Evolutionary conservation across 108 stramenopile genomes (phyloP).

Genomic region (Aurantiochytrium sp.): DNA sequence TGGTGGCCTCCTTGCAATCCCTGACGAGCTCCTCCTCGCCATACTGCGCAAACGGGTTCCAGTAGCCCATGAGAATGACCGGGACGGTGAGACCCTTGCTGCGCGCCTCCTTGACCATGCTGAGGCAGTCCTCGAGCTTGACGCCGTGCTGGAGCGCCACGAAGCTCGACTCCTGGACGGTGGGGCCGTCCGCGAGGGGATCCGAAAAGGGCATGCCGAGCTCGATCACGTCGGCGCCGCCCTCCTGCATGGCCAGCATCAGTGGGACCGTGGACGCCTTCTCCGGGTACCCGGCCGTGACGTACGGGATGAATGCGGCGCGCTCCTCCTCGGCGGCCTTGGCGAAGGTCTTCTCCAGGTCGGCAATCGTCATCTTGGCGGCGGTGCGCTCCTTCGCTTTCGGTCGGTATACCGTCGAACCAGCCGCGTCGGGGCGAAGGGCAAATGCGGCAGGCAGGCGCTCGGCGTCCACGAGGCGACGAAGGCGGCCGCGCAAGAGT

Average conservation of each 20-base stretch:
- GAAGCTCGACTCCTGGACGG: slow-evolving; percentile 88
- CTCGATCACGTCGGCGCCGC: slow-evolving; percentile 90
- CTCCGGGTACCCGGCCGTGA: slow-evolving; percentile 50
- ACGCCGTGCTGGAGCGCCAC: slow-evolving; percentile 83
- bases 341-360: slow-evolving; percentile 27
- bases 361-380: not conserved
- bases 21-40: slow-evolving; percentile 79
- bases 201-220: slow-evolving; percentile 97
- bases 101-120: slow-evolving; percentile 76
- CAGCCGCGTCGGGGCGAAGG: not conserved
- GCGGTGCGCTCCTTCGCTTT: too few relatives aligned
- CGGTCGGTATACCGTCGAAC: too few relatives aligned
- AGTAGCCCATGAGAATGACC: slow-evolving; percentile 97
- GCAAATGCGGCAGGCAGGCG: not conserved
- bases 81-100: slow-evolving; percentile 86
- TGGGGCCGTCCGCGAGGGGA: slow-evolving; percentile 96
- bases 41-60: slow-evolving; percentile 91
- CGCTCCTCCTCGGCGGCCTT: not conserved
- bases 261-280: slow-evolving; percentile 77
- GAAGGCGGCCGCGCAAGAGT: too few relatives aligned
- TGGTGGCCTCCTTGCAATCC: slow-evolving; percentile 68
- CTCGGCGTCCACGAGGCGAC: too few relatives aligned
- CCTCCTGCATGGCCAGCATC: slow-evolving; percentile 87
- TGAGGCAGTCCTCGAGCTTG: slow-evolving; percentile 72
- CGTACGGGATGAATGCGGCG: slow-evolving; percentile 23